Base-by-base conservation (phyloP, 2,329 filamentous ascomycete genomes). In the Hymenoscyphus fraxineus region DNA sequence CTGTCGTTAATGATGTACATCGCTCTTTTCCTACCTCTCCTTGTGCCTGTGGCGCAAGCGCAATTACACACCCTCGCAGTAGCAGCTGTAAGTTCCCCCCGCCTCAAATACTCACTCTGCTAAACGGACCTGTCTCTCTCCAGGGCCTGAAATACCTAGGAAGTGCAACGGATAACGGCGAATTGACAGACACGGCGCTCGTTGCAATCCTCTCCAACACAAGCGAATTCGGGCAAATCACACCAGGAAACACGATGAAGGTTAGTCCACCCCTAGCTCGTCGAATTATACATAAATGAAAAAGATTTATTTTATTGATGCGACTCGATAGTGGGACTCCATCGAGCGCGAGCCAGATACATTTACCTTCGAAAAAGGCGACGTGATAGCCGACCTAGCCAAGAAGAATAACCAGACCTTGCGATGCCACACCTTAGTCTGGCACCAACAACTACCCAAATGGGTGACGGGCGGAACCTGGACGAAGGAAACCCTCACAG, bases 371-470 rank as follows among this genome's bases (percentile, higher is more conserved):
- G 59, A 61, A 10, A 64, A 66, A 6, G 67, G 65, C 12, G 65
- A 67, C 55, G 65, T 59, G 22, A 59, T 67, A 6, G 56, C 65
- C 3, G 59, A 64, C 9, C 39, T 60, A 13, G 66, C 62, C 22
- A 41, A 62, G 15, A 67, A 65, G 4, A 67, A 69, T 38, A 39
- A 41, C 2, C 61, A 83, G 75, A 69, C 84, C 27, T 70, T 89
- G 62, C 79, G 88, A 64, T 90, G 88, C 73, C 88, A 91, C 72
- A 86, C 81, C 41, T 71, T 81, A 19, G 77, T 79, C 44, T 82
- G 80, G 80, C 77, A 84, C 71, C 77, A 76, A 61, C 81, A 85
- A 73, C 75, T 83, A 1, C 82, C 83, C 1, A 76, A 76, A 31
- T 87, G 83, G 82, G 55, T 59, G 16, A 40, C 54, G 15, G 41